These are phyloP conservation scores for Spirogloea muscicola DNA, from an alignment of 139 green algal species.

Conservation along the genomic window DNA sequence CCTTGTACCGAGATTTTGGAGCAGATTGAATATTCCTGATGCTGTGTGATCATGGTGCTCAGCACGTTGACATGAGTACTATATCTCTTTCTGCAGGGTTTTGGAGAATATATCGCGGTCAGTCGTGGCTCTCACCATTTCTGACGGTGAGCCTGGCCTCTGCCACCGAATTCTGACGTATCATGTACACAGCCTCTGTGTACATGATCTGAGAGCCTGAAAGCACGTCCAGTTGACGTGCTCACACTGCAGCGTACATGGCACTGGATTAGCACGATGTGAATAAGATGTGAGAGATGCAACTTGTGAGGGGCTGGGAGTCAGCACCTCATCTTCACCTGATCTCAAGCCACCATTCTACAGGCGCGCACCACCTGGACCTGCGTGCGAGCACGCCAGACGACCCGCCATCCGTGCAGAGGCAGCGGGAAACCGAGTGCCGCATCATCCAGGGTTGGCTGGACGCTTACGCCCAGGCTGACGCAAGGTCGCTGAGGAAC, in stretches of 20 bases:
- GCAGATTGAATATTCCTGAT: not conserved
- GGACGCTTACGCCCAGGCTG: constrained; percentile 8
- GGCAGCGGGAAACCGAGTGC: constrained; percentile 27
- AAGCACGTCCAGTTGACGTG: too few relatives aligned
- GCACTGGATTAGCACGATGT: too few relatives aligned
- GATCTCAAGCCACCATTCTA: not conserved
- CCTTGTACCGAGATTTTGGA: not conserved
- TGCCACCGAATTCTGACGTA: too few relatives aligned
- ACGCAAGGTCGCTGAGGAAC: too few relatives aligned
- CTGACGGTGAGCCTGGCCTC: constrained; percentile 28
- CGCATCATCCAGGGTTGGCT: constrained; percentile 13
- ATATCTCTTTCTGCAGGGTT: constrained; percentile 24
- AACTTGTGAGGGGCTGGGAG: too few relatives aligned
- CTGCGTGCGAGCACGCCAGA: constrained; percentile 17
- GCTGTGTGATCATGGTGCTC: not conserved
- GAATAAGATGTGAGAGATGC: too few relatives aligned
- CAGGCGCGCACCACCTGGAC: constrained; percentile 41
- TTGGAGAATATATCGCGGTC: constrained; percentile 52
- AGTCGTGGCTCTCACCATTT: constrained; percentile 58
- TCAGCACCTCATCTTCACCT: not conserved
- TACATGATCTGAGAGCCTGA: too few relatives aligned
- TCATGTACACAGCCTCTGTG: too few relatives aligned
- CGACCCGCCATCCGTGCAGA: constrained; percentile 35
- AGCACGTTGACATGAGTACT: not conserved
- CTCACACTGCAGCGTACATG: too few relatives aligned